Evolutionary conservation across 2,329 filamentous ascomycete genomes (phyloP), one percentile per base, ranked within the genome.

Genomic region (Cytospora schulzeri): DNA sequence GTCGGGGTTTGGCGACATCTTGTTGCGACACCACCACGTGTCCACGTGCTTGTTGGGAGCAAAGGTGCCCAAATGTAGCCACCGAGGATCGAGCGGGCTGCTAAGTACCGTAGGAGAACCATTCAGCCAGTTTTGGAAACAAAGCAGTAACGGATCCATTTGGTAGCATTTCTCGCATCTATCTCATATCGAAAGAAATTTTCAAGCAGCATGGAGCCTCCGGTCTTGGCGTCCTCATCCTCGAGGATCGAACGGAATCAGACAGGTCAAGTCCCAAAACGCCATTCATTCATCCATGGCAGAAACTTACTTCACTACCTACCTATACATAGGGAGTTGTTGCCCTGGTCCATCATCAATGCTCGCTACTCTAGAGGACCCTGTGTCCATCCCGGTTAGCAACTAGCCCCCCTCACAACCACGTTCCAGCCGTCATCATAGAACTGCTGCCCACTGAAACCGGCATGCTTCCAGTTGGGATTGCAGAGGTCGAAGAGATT

Each of bases 381-480:
- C 45, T 3, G n/a, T 48, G 11, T 45, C 6, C 1, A 24, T 8
- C 45, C 45, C n/a, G 24, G 2, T 14, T 24, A 48, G 7, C 45
- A 48, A 1, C 9, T 22, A 9, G 1, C 9, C 7, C 45, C 45
- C n/a, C n/a, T 48, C n/a, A 48, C 60, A 9, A 62, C 48, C 26
- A 57, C 60, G 50, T 62, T 56, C 60, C 60, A 62, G 29, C 52
- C 60, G 17, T 62, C 52, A 12, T 28, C 19, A 19, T 53, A 56
- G 60, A 62, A 62, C 29, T 62, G 60, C 52, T 62, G 60, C 7
- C 60, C 60, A 31, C 55, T 38, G 28, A 50, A 38, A 19, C 45
- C 24, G 31, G n/a, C 33, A 8, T n/a, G n/a, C 5, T 33, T 26
- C 28, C n/a, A 28, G n/a, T 22, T 17, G 17, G 33, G 14, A 9